A percentile compares a stretch with the other conserved stretches of the same genome.
Evolutionary conservation across 495 filamentous ascomycete species (phyloP).

Genomic region (Podospora pseudocomata): DNA sequence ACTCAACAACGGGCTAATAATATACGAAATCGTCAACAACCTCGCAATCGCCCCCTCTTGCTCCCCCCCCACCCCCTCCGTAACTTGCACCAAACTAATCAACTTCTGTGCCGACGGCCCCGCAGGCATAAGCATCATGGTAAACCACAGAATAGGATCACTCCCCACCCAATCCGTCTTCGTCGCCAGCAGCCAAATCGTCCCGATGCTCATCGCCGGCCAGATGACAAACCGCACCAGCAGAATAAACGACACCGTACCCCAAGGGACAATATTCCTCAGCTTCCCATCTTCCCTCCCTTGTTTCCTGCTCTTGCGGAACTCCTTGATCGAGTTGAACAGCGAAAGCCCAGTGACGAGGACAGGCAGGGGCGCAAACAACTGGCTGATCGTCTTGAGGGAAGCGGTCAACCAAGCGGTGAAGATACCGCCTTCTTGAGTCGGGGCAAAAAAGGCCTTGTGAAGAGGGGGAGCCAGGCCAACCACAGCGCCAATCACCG

Average conservation of each 20-base stretch:
- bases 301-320: conserved; percentile 13
- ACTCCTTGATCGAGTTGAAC: conserved; percentile 46
- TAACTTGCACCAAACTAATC: conserved; percentile 63
- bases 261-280: conserved; percentile 42
- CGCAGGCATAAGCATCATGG: conserved; percentile 72
- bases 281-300: conserved; percentile 13
- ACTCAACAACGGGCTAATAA: conserved; percentile 22
- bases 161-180: conserved; percentile 52
- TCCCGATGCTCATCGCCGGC: conserved; percentile 47
- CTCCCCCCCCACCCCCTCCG: conserved; percentile 46
- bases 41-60: conserved; percentile 70
- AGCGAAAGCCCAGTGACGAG: conserved; percentile 71
- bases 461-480: conserved; percentile 63
- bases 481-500: conserved; percentile 56
- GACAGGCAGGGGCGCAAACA: conserved; percentile 70
- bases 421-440: conserved; percentile 63
- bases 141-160: conserved; percentile 75
- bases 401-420: conserved; percentile 68
- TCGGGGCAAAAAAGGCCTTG: conserved; percentile 59
- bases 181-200: conserved; percentile 60
- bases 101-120: conserved; percentile 70
- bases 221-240: conserved; percentile 28
- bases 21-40: conserved; percentile 50
- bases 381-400: conserved; percentile 60
- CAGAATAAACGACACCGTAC: conserved; percentile 51